Evolutionary conservation across 1,284 basidiomycete species (phyloP), one percentile per base, ranked within the genome.

Genomic region (Volvariella surrecta): DNA sequence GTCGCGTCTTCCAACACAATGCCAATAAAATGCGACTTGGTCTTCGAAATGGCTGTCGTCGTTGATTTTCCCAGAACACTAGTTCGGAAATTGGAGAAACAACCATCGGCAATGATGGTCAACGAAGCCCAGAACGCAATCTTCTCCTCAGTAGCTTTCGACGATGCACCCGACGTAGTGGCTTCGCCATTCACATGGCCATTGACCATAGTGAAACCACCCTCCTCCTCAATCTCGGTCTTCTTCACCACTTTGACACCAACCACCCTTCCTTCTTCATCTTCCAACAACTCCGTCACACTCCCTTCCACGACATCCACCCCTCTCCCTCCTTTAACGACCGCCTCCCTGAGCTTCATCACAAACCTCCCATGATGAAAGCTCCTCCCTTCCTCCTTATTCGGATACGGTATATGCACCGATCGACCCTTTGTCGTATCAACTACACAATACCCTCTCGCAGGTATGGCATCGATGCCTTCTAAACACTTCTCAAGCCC

Each of bases 301-400:
- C 84, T 91, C 17, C 80, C 90, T 62, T 95, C 89, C 35, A 94
- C 71, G 24, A 91, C 68, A 30, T 86, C 79, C 6, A 91, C 82
- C 11, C 79, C 74, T 7, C 59, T 59, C 9, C 80, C 79, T 22
- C 60, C 57, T 44, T 63, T 67, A 31, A 87, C 88, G 6, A 19
- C 34, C 47, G 82, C 82, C 35, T 68, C 67, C 30, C 94, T 73
- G 39, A 99, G 64, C 13, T 76, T 72, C 71, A 86, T 82, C 48
- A 99, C 80, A 53, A 99, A 93, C 44, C 79, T 73, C n/a, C 95
- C 95, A 59, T 98, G 94, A 66, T 98, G 94, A 63, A 98, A 98
- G 49, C 81, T 82, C 44, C 91, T 68, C 0, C 95, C 82, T 53
- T 80, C 70, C 46, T 78, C 64, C 13, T 66, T 63, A n/a, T 70